A percentile compares a stretch with the other conserved stretches of the same genome.
These are phyloP conservation scores for Oryza glumipatula DNA, from an alignment of 176 grass and related monocot species.

Conservation along the genomic window DNA sequence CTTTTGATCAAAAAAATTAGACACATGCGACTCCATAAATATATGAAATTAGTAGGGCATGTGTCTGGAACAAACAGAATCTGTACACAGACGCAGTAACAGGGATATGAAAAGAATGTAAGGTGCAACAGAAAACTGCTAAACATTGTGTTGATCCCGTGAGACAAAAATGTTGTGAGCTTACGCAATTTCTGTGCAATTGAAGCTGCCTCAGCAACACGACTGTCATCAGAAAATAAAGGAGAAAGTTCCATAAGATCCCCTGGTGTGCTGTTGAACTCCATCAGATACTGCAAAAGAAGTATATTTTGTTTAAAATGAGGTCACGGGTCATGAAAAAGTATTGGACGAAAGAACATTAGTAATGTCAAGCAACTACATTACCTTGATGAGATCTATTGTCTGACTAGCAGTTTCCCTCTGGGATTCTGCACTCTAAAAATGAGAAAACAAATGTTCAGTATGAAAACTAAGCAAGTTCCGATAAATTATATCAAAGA, in stretches of 20 bases:
- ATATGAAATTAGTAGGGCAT: conserved; percentile 9
- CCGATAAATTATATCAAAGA: conserved; percentile 28
- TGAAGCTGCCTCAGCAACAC: conserved; percentile 97
- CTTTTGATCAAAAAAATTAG: neutral
- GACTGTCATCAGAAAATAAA: conserved; percentile 96
- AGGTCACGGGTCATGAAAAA: neutral
- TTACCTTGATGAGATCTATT: conserved; percentile 96
- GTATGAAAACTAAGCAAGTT: conserved; percentile 10
- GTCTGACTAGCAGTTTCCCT: conserved; percentile 99
- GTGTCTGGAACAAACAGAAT: conserved; percentile 7
- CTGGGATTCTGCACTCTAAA: conserved; percentile 96
- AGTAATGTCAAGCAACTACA: conserved; percentile 32
- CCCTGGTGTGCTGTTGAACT: conserved; percentile 99
- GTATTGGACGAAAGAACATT: conserved; percentile 13
- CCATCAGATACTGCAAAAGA: conserved; percentile 89
- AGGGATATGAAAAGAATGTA: conserved; percentile 23
- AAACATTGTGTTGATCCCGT: neutral
- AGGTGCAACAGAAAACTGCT: conserved; percentile 5
- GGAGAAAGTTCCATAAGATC: conserved; percentile 99
- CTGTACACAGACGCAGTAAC: conserved; percentile 5
- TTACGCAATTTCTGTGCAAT: conserved; percentile 99
- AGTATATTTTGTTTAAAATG: conserved; percentile 27
- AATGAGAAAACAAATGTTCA: conserved; percentile 33
- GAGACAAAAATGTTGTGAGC: conserved; percentile 26
- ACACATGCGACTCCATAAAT: neutral